Evolutionary conservation across 1,284 basidiomycete genomes (phyloP).

Genomic region (Wolfiporia cocos): DNA sequence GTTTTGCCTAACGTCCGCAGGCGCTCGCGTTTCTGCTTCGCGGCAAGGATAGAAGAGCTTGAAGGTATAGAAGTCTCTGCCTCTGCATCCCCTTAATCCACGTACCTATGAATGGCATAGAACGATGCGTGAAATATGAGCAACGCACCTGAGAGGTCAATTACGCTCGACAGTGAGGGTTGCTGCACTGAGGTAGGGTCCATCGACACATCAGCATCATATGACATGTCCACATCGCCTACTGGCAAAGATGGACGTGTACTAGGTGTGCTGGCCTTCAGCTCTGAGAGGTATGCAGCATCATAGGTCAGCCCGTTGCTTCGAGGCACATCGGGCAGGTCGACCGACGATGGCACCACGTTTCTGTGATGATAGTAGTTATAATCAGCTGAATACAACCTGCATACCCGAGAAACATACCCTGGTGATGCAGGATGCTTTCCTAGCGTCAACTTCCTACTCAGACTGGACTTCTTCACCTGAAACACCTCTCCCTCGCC

Average conservation of each 20-base stretch:
- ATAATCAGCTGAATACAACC: too few relatives aligned
- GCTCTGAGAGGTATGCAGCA: slow-evolving; percentile 71
- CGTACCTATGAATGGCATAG: slow-evolving; percentile 10
- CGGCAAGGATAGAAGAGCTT: slow-evolving; percentile 69
- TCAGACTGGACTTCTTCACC: slow-evolving; percentile 72
- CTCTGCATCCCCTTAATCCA: slow-evolving; percentile 12
- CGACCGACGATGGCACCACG: slow-evolving; percentile 34
- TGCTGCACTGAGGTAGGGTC: slow-evolving; percentile 33
- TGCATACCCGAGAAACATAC: too few relatives aligned
- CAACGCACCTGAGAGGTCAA: slow-evolving; percentile 34
- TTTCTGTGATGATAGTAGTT: too few relatives aligned
- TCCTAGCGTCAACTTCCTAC: slow-evolving; percentile 55
- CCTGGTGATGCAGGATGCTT: slow-evolving; percentile 37
- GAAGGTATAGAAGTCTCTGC: slow-evolving; percentile 60
- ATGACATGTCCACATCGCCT: slow-evolving; percentile 23
- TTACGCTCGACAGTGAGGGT: slow-evolving; percentile 21
- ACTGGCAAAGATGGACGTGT: slow-evolving; percentile 40
- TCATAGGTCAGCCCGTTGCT: slow-evolving; percentile 61
- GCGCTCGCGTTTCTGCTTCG: slow-evolving; percentile 75
- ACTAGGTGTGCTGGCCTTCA: slow-evolving; percentile 76
- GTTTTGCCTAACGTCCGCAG: slow-evolving; percentile 37
- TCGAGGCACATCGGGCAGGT: slow-evolving; percentile 43
- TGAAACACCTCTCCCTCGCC: slow-evolving; percentile 59
- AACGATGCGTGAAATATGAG: background rate
- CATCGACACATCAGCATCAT: slow-evolving; percentile 51